Evolutionary conservation across 805 yeast species (phyloP), one percentile per base, ranked within the genome.

Genomic region (Wilhelminamyces savonicus): DNA sequence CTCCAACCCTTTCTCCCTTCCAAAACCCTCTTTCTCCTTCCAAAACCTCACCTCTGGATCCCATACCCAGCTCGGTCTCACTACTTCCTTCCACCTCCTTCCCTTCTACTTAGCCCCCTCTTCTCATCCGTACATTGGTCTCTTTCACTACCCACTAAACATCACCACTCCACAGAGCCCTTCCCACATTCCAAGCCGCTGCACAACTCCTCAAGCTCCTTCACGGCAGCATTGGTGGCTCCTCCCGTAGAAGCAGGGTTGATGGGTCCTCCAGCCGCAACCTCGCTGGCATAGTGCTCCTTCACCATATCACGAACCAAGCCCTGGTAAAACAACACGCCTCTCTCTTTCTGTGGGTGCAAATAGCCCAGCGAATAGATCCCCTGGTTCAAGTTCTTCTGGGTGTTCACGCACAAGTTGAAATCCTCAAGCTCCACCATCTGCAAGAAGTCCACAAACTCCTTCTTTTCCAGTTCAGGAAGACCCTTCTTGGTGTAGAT

Each of bases 371-470:
- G 66, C 3, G 69, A 56, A 50, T 75, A 75, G 25, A 75, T 59
- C 17, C 81, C 80, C 50, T 73, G 75, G 53, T 72, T 72, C 48
- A 75, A 61, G 56, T 75, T 75, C 57, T 70, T 69, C 46, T 76
- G 81, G 7, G 82, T 75, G 46, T 61, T 59, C 31, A 62, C 73
- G 56, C 80, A 75, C 39, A 76, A 58, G 48, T 76, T 71, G 54
- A 59, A 76, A 53, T 76, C 81, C 48, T 74, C 79, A 32, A 56
- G 31, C 53, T 75, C 82, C 35, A 75, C 81, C 48, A 68, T 59
- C 50, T 75, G 79, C 53, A 75, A 60, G 52, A 75, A 75, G 39
- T 75, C 81, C 29, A 75, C 76, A 57, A 75, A 75, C 43, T 74
- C 81, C 43, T 72, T 71, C 59, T 71, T 74, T 30, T 69, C 62